Percentiles rank a stretch among this genome's conserved stretches.
Evolutionary conservation across 257 asterid genomes (phyloP).

Genomic region (Penstemon newberryi): DNA sequence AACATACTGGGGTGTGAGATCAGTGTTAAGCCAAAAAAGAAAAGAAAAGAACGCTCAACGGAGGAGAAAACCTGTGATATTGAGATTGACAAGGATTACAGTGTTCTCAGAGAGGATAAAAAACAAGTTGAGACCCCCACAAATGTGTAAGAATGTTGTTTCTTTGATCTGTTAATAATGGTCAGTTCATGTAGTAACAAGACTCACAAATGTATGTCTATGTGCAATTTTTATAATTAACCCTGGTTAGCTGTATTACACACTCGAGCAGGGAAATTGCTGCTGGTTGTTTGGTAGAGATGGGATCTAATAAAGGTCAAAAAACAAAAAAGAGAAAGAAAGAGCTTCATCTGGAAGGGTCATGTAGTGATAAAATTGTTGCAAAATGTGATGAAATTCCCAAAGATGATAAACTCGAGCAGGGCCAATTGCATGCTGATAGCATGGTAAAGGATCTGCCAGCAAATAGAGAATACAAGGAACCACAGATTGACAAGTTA

Average conservation of each 20-base stretch:
- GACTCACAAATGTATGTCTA: not conserved
- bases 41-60: conserved; percentile 48
- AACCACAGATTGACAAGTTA: conserved; percentile 48
- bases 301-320: conserved; percentile 34
- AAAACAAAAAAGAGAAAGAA: conserved; percentile 56
- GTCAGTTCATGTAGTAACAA: conserved; percentile 14
- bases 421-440: conserved; percentile 34
- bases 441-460: conserved; percentile 31
- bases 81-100: conserved; percentile 27
- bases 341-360: conserved; percentile 38
- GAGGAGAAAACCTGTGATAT: conserved; percentile 37
- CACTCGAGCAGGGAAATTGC: conserved; percentile 42
- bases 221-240: not conserved
- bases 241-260: conserved; percentile 13
- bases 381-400: conserved; percentile 20
- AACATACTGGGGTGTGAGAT: conserved; percentile 16
- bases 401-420: conserved; percentile 35
- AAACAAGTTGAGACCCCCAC: conserved; percentile 34
- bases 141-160: conserved; percentile 39
- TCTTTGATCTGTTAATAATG: conserved; percentile 23
- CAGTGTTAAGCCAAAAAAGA: conserved; percentile 47
- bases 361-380: conserved; percentile 25
- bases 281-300: conserved; percentile 28
- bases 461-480: conserved; percentile 36
- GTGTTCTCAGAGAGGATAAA: conserved; percentile 31